Conservation (phyloP, 495 filamentous ascomycete species). For the Cairneyella variabilis region DNA sequence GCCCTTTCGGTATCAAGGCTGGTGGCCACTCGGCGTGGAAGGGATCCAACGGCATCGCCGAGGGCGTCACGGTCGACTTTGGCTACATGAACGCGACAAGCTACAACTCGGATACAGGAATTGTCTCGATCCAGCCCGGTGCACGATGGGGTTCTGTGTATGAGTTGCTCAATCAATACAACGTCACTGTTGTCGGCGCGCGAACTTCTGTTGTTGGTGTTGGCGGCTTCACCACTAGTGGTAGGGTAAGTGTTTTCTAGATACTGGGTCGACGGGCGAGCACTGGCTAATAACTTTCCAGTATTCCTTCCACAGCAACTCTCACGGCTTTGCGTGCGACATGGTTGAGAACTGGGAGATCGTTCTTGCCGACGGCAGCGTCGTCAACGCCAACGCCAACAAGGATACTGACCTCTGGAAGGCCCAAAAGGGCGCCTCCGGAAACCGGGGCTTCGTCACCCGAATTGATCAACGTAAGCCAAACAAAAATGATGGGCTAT, state of each 20-base stretch:
- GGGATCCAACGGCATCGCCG: constrained; percentile 27
- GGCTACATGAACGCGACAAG: constrained; percentile 24
- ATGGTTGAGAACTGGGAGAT: constrained; percentile 40
- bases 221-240: constrained; percentile 23
- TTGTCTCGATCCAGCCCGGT: constrained; percentile 34
- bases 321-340: constrained; percentile 43
- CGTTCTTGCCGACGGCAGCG: constrained; percentile 45
- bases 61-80: constrained; percentile 33
- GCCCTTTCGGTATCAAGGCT: constrained; percentile 32
- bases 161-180: constrained; percentile 30
- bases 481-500: constrained; percentile 39
- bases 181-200: constrained; percentile 27
- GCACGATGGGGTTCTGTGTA: constrained; percentile 47
- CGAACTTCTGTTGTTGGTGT: constrained; percentile 9
- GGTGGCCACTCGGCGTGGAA: constrained; percentile 29
- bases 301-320: constrained; percentile 33
- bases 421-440: constrained; percentile 50
- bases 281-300: constrained; percentile 33
- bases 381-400: constrained; percentile 42
- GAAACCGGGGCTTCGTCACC: constrained; percentile 54
- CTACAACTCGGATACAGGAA: constrained; percentile 33
- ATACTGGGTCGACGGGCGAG: constrained; percentile 9
- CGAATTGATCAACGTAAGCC: constrained; percentile 43
- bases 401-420: constrained; percentile 44
- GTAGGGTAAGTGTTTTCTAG: constrained; percentile 25